phyloP scores from a whole-genome alignment of 805 yeast species.

The Priceomyces medius region DNA sequence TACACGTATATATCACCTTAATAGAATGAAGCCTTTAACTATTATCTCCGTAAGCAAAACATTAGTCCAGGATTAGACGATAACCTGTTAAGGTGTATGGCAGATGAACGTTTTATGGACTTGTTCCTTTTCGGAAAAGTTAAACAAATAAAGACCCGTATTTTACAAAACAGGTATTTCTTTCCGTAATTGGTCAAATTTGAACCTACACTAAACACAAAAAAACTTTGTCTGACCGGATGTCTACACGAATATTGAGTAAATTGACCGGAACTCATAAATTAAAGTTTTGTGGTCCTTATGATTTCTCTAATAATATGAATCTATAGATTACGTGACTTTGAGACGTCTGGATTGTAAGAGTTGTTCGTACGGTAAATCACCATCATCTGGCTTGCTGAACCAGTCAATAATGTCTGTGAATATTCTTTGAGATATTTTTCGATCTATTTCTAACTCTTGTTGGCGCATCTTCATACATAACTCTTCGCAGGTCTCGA shows the following conservation, averaged over 20 bases:
- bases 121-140: slow-evolving; percentile 3
- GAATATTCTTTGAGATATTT: slow-evolving; percentile 55
- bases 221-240: too few species aligned
- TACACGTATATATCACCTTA: slow-evolving; percentile 1
- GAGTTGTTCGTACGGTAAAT: slow-evolving; percentile 14
- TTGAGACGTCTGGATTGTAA: slow-evolving; percentile 5
- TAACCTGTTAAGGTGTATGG: not conserved
- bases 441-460: slow-evolving; percentile 57
- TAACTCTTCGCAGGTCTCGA: slow-evolving; percentile 77
- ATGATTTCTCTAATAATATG: too few species aligned
- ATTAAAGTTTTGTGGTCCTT: too few species aligned
- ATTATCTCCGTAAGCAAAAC: not conserved
- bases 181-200: too few species aligned
- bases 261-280: too few species aligned
- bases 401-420: slow-evolving; percentile 67
- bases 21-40: slow-evolving; percentile 8
- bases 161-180: too few species aligned
- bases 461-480: slow-evolving; percentile 59
- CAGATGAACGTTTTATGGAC: not conserved
- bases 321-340: not conserved
- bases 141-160: too few species aligned
- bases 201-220: too few species aligned
- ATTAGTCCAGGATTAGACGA: not conserved
- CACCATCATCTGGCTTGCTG: slow-evolving; percentile 47
- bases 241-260: too few species aligned